Base-by-base conservation (phyloP, 495 filamentous ascomycete genomes). In the Aspergillus indologenus region DNA sequence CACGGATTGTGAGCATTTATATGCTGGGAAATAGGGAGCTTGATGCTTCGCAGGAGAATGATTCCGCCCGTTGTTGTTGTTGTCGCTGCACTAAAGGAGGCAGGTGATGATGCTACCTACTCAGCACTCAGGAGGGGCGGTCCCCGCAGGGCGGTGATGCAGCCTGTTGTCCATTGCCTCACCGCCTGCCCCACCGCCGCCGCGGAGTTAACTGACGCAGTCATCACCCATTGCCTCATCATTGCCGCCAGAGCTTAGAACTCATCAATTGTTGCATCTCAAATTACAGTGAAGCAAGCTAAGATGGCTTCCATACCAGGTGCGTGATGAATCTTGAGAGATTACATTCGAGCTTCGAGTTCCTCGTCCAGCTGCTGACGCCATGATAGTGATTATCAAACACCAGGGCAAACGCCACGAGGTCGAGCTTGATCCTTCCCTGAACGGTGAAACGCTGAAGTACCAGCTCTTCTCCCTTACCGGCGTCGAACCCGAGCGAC, bases 341-440 rank as follows among this genome's bases (percentile, higher is more conserved):
- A 26, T 18, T 54, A 29, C 21, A 2, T 2, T 22, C 20, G 45
- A 24, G 12, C 34, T 2, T 14, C 12, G 12, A 40, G 34, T 40
- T 11, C 5, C 34, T 40, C 34, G 34, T 15, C 12, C 12, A 17
- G 6, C 58, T 53, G 64, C 76, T 79, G 60, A 79, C 64, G 18
- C 49, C 50, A 58, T 59, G 61, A 56, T 40, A 96, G 93, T 98
- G 65, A 81, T 94, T 65, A 88, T 98, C 55, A 98, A 95, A 74
- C 94, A 98, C 72, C 85, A 89, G 65, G 92, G 93, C 71, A 96
- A 96, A 73, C 90, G 90, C 68, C 86, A 98, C 76, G 87, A 97
- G 66, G 84, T 98, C 68, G 92, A 97, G 58, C 83, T 98, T 61
- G 93, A 98, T 70, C 83, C 87, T 46, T 80, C 85, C 17, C 87